Evolutionary conservation across 164 flowering plant species (phyloP), one percentile per base, ranked within the genome.

Genomic region (Berberis thunbergii): DNA sequence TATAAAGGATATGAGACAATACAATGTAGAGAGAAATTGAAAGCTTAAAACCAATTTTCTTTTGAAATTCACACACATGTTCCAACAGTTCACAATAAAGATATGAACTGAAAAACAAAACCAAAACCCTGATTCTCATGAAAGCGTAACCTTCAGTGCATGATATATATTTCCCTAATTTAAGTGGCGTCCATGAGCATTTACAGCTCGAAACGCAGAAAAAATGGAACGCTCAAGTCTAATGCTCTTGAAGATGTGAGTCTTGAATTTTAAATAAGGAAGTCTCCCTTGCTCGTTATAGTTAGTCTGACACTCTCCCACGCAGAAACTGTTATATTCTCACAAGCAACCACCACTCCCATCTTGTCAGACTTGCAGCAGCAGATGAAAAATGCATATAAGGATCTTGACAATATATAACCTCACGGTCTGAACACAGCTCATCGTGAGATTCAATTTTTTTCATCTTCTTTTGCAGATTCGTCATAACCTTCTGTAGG

Each of bases 391-490:
- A 56, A 55, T 55, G 53, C 4, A 46, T 56, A 43, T 62, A 61
- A 54, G 13, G 11, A 26, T 5, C 44, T 61, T 40, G 1, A 11
- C 42, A 38, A 41, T 40, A 41, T 26, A 42, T 13, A n/a, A 42
- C 44, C 7, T 56, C 1, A 1, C 41, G 7, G n/a, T 42, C 2
- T 1, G 48, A 62, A 71, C 64, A 76, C 58, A 77, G 66, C 46
- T 77, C 80, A 45, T 77, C 77, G 4, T 71, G 75, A 55, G 46
- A 9, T 42, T 46, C 66, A 8, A 57, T 26, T 46, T 59, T 54
- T 38, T 26, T 26, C 26, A 26, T 69, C 64, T 13, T 58, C 60
- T 49, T 70, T 39, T 6, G 39, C 59, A 11, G 76, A 70, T 45
- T 45, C 52, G 2, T 9, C 45, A 0, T 73, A 13, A 41, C 74